Evolutionary conservation across 2,329 filamentous ascomycete species (phyloP).

Genomic region (Paramyrothecium sp.): DNA sequence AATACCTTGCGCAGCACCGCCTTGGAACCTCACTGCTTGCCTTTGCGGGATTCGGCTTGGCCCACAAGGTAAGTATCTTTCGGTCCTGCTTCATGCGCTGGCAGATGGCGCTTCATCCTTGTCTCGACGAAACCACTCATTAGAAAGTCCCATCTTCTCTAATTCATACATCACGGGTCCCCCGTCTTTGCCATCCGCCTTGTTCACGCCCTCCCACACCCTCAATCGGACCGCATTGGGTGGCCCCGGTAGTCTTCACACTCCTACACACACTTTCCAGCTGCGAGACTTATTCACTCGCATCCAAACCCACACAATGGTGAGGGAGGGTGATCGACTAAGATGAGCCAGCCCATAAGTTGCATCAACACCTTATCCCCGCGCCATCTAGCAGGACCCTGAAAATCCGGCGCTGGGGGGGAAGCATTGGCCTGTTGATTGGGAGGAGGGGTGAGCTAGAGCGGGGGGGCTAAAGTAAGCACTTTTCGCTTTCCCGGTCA

Average conservation of each 20-base stretch:
- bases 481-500: background rate
- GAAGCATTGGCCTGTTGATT: too few species aligned
- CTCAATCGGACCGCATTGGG: too few species aligned
- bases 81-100: background rate
- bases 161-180: too few species aligned
- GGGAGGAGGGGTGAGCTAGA: too few species aligned
- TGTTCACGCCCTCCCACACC: background rate
- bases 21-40: too few species aligned
- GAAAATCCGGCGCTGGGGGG: background rate
- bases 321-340: background rate
- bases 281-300: background rate
- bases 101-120: background rate
- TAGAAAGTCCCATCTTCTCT: too few species aligned
- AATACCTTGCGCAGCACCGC: too few species aligned
- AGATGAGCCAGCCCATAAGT: background rate
- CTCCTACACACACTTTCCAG: background rate
- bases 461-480: background rate
- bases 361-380: background rate
- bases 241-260: too few species aligned
- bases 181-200: background rate
- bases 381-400: slow-evolving; percentile 3
- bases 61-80: too few species aligned
- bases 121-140: background rate
- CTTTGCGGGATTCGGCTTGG: background rate
- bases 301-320: background rate